Conservation (phyloP, 73 alveolate species). For the Vitrella brassicaformis region DNA sequence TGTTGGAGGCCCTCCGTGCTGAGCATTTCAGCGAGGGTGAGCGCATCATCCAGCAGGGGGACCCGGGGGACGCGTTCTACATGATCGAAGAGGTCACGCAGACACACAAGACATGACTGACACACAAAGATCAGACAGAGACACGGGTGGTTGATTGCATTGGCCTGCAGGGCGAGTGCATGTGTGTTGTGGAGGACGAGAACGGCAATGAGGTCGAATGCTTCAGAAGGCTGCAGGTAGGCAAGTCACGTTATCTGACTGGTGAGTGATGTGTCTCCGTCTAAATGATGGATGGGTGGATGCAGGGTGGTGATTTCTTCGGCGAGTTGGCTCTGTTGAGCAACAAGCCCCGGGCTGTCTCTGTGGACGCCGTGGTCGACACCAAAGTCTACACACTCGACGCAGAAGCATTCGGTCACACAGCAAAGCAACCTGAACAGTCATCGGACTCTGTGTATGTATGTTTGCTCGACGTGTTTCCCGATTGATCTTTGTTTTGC, state of each 20-base stretch:
- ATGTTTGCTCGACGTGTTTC: too few species aligned
- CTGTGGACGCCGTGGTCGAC: conserved; percentile 45
- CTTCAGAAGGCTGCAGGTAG: conserved; percentile 30
- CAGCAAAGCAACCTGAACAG: too few species aligned
- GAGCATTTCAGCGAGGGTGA: conserved; percentile 41
- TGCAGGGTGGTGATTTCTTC: conserved; percentile 54
- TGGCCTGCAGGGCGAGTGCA: conserved; percentile 42
- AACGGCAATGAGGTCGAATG: conserved; percentile 4
- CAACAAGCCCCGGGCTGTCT: conserved; percentile 46
- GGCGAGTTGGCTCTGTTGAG: conserved; percentile 62
- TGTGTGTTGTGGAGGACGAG: conserved; percentile 47
- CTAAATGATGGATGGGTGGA: too few species aligned
- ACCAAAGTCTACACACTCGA: neutral
- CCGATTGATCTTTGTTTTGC: too few species aligned
- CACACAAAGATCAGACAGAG: too few species aligned
- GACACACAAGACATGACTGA: too few species aligned
- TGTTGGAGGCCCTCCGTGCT: conserved; percentile 42
- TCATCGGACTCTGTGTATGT: too few species aligned
- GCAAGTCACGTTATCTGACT: too few species aligned
- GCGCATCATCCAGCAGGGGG: conserved; percentile 59
- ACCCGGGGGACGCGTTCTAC: conserved; percentile 52
- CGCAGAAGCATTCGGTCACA: neutral
- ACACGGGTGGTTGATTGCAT: too few species aligned
- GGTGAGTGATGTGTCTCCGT: too few species aligned
- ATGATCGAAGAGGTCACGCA: conserved; percentile 48